Conservation (phyloP, 2,329 filamentous ascomycete genomes). For the Drechslerella stenobrocha region DNA sequence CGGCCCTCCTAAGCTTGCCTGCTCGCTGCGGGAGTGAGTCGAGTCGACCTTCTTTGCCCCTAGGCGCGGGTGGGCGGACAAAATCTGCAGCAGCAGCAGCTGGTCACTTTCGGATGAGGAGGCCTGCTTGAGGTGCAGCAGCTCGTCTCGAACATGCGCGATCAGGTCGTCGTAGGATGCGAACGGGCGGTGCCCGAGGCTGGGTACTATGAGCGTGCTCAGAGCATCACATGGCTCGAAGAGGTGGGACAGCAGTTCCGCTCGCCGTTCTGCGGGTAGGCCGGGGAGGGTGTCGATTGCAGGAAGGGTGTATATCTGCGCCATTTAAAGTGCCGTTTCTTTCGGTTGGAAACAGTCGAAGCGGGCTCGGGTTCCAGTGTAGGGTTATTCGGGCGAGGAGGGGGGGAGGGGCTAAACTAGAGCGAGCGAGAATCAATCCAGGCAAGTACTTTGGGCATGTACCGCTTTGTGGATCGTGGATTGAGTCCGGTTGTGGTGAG, state of each 20-base stretch:
- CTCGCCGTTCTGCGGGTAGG: conserved; percentile 30
- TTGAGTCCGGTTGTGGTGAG: not conserved
- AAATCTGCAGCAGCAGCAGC: conserved; percentile 51
- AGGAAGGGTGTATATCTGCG: conserved; percentile 42
- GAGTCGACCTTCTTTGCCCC: conserved; percentile 52
- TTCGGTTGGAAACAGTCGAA: not conserved
- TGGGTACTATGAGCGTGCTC: conserved; percentile 49
- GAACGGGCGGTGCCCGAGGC: conserved; percentile 49
- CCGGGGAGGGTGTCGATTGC: conserved; percentile 26
- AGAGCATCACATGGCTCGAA: conserved; percentile 53
- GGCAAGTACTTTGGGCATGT: too few relatives aligned
- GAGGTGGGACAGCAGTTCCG: conserved; percentile 47
- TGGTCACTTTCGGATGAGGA: conserved; percentile 50
- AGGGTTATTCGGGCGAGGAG: too few relatives aligned
- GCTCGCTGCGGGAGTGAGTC: conserved; percentile 51
- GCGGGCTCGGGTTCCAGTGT: not conserved
- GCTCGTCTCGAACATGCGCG: conserved; percentile 49
- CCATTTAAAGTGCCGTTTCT: conserved; percentile 34
- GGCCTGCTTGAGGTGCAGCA: conserved; percentile 49
- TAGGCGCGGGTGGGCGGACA: conserved; percentile 52
- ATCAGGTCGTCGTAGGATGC: conserved; percentile 50
- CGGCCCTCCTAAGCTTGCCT: conserved; percentile 49
- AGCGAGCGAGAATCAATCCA: too few relatives aligned
- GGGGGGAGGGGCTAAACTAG: too few relatives aligned
- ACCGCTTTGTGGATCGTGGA: not conserved